Conservation (phyloP, 331 rosid species). For the Phaseolus coccineus region DNA sequence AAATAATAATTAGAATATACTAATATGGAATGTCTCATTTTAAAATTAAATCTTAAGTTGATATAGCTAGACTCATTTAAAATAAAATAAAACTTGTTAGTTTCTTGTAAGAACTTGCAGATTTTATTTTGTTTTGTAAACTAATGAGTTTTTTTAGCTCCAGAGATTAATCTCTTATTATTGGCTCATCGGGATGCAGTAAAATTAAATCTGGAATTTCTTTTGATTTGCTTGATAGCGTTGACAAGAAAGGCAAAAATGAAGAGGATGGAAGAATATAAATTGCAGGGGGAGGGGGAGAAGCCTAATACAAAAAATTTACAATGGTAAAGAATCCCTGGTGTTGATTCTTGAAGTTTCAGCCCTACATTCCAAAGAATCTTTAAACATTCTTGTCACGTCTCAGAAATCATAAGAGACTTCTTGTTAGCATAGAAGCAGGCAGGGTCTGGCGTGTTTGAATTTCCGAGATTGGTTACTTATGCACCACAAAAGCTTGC, state of each 20-base stretch:
- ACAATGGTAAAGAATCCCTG: conserved; percentile 57
- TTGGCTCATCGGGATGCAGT: not conserved
- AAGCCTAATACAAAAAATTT: conserved; percentile 53
- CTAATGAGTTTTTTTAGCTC: too few relatives aligned
- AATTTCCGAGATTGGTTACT: conserved; percentile 52
- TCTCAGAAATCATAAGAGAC: conserved; percentile 27
- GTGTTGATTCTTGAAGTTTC: not conserved
- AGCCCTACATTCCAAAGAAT: conserved; percentile 19
- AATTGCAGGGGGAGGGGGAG: conserved; percentile 39
- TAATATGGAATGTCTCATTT: too few relatives aligned
- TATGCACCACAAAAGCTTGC: conserved; percentile 60
- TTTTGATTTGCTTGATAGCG: conserved; percentile 54
- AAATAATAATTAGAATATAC: too few relatives aligned
- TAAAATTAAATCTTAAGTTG: too few relatives aligned
- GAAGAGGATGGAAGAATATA: conserved; percentile 38
- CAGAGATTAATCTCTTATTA: too few relatives aligned
- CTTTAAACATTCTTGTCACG: conserved; percentile 25
- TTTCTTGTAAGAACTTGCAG: too few relatives aligned
- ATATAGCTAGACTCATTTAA: too few relatives aligned
- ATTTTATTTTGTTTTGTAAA: too few relatives aligned
- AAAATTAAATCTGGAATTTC: conserved; percentile 37
- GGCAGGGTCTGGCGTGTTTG: conserved; percentile 53
- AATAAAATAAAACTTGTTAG: too few relatives aligned
- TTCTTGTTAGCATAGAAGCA: conserved; percentile 53
- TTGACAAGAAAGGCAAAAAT: conserved; percentile 34